A percentile compares a stretch with the other conserved stretches of the same genome.
These are phyloP conservation scores for Boeremia exigua DNA, from an alignment of 2,329 filamentous ascomycete species.

Conservation along the genomic window DNA sequence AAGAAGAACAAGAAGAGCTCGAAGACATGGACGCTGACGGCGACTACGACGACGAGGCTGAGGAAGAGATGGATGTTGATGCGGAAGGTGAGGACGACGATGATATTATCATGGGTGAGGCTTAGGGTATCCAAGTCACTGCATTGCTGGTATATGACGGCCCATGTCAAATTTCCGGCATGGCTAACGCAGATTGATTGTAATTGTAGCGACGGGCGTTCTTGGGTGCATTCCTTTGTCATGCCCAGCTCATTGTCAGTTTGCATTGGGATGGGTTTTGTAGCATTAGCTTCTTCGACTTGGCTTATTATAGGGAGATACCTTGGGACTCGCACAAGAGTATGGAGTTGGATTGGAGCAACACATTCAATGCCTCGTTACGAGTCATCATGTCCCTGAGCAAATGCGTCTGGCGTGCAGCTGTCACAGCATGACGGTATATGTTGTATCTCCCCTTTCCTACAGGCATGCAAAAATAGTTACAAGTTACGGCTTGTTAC, in stretches of 20 bases:
- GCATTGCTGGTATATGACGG: not conserved
- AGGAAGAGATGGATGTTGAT: slow-evolving; percentile 30
- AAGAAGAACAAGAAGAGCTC: slow-evolving; percentile 42
- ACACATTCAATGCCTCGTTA: slow-evolving; percentile 8
- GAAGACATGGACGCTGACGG: slow-evolving; percentile 37
- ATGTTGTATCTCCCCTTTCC: not conserved
- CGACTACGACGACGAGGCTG: slow-evolving; percentile 29
- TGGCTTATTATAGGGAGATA: slow-evolving; percentile 28
- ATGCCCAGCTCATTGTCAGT: not conserved
- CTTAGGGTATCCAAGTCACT: slow-evolving; percentile 5
- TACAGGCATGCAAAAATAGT: not conserved
- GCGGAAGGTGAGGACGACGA: slow-evolving; percentile 38
- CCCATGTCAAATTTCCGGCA: not conserved
- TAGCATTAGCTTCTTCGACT: slow-evolving; percentile 16
- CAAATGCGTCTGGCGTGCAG: not conserved
- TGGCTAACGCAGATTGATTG: not conserved
- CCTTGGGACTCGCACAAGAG: slow-evolving; percentile 24
- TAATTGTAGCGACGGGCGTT: slow-evolving; percentile 16
- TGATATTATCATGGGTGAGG: slow-evolving; percentile 37
- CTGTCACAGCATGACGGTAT: not conserved
- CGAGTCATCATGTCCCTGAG: not conserved
- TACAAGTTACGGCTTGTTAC: not conserved
- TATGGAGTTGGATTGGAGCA: slow-evolving; percentile 10
- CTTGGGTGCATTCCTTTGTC: not conserved
- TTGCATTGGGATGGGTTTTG: slow-evolving; percentile 4